Conservation (phyloP, 805 yeast genomes). For the Teunomyces stri region DNA sequence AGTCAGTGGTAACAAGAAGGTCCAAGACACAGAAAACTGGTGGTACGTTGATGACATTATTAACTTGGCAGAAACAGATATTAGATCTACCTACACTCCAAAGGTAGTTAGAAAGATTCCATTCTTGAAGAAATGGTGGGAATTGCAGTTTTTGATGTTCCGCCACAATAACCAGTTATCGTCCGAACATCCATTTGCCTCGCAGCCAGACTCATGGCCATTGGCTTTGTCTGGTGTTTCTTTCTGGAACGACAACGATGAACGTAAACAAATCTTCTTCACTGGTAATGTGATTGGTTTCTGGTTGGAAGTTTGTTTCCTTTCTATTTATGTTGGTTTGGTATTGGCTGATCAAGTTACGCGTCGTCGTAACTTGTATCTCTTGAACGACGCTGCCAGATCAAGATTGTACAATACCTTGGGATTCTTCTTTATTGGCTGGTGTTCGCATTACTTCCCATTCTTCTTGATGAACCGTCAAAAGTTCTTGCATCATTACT, state of each 20-base stretch:
- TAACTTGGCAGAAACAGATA: constrained; percentile 51
- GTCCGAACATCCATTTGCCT: constrained; percentile 92
- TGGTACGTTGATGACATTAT: constrained; percentile 78
- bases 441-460: constrained; percentile 88
- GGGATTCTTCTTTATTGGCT: constrained; percentile 81
- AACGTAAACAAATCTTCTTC: constrained; percentile 76
- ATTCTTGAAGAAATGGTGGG: constrained; percentile 85
- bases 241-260: constrained; percentile 81
- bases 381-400: constrained; percentile 61
- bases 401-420: constrained; percentile 73
- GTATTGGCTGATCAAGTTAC: constrained; percentile 74
- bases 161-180: constrained; percentile 84
- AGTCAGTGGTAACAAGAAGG: constrained; percentile 89
- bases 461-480: constrained; percentile 92
- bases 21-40: constrained; percentile 59
- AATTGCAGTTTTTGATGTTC: constrained; percentile 86
- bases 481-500: constrained; percentile 87
- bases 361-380: constrained; percentile 62
- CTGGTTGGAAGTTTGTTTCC: constrained; percentile 72
- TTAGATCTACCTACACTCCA: constrained; percentile 62
- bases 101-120: constrained; percentile 61
- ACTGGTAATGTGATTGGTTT: constrained; percentile 89
- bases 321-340: constrained; percentile 63
- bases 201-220: constrained; percentile 92
- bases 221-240: constrained; percentile 86